Evolutionary conservation across 192 early-diverging fungal genomes (phyloP).

Genomic region (Thamnidium elegans): DNA sequence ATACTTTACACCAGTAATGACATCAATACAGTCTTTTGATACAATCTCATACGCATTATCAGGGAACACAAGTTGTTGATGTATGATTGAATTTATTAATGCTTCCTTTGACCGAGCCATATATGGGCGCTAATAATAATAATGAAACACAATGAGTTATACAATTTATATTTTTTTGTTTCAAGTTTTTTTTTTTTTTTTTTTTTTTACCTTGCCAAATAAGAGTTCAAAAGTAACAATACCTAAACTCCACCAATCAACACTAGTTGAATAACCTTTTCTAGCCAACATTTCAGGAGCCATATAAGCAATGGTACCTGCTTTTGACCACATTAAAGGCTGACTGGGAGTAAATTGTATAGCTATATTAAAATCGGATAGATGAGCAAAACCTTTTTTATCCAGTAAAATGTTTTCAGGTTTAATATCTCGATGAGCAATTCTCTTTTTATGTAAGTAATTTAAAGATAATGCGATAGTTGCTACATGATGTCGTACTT

Average conservation of each 20-base stretch:
- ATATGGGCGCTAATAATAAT: conserved; percentile 71
- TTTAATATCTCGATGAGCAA: conserved; percentile 93
- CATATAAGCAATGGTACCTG: conserved; percentile 89
- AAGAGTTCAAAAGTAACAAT: conserved; percentile 74
- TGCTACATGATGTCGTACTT: conserved; percentile 78
- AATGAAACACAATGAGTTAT: background rate
- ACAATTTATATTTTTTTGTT: background rate
- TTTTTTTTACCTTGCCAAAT: conserved; percentile 72
- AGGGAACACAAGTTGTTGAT: conserved; percentile 67
- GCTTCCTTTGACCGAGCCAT: conserved; percentile 71
- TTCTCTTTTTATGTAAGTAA: conserved; percentile 76
- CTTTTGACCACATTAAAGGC: conserved; percentile 68
- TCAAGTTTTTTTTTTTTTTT: too few relatives aligned
- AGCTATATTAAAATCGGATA: conserved; percentile 99
- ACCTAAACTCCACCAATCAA: conserved; percentile 83
- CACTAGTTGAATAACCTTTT: conserved; percentile 49
- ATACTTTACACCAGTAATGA: conserved; percentile 45
- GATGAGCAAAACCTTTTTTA: conserved; percentile 77
- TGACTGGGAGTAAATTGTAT: conserved; percentile 51
- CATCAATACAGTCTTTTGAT: conserved; percentile 49
- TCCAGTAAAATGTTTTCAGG: conserved; percentile 88
- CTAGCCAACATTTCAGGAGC: conserved; percentile 72
- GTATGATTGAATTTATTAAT: conserved; percentile 67
- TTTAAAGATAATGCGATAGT: conserved; percentile 74
- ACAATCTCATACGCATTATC: conserved; percentile 46